phyloP scores from a whole-genome alignment of 768 basidiomycete genomes.

The Galerina sulciceps region DNA sequence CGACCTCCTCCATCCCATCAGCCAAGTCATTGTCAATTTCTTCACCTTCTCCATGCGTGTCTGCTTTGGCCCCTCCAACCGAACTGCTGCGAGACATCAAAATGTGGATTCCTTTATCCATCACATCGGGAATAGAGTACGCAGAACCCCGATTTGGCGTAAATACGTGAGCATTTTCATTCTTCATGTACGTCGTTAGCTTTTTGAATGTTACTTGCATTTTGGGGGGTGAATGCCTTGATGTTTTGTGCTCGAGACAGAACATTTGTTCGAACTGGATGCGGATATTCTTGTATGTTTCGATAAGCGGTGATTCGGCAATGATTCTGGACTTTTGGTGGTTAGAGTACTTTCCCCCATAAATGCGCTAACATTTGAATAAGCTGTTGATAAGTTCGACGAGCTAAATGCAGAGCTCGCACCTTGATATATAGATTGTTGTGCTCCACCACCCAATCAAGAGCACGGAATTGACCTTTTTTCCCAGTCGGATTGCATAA shows the following conservation, averaged over 20 bases:
- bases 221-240: conserved; percentile 25
- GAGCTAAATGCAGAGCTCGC: not conserved
- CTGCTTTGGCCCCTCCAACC: too few species aligned
- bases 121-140: not conserved
- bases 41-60: too few species aligned
- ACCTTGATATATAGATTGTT: conserved; percentile 49
- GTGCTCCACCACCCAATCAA: conserved; percentile 45
- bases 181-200: conserved; percentile 6
- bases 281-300: conserved; percentile 25
- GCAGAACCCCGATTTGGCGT: conserved; percentile 12
- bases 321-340: conserved; percentile 14
- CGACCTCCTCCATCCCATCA: too few species aligned
- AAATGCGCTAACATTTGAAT: conserved; percentile 1
- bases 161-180: conserved; percentile 13
- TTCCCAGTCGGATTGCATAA: conserved; percentile 42
- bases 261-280: conserved; percentile 25
- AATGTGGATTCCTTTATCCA: too few species aligned
- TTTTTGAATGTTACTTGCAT: conserved; percentile 27
- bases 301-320: conserved; percentile 27
- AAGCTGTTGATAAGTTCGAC: not conserved
- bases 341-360: conserved; percentile 17
- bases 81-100: too few species aligned
- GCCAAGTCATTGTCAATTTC: too few species aligned
- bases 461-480: conserved; percentile 28
- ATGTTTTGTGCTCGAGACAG: conserved; percentile 20